Conservation (phyloP, 140 eudicot species). For the Stevia rebaudiana region DNA sequence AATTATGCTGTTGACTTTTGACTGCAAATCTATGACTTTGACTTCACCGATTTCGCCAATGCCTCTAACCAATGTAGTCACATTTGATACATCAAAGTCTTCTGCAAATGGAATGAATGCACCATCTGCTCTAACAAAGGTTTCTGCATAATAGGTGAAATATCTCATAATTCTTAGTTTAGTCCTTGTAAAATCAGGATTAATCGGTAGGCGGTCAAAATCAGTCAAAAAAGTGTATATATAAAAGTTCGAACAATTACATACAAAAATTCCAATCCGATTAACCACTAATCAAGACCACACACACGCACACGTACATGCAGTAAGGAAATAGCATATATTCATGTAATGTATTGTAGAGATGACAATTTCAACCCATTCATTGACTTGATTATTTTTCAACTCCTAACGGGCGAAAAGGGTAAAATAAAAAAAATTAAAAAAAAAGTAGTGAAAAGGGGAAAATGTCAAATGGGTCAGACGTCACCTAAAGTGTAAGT, state of each 20-base stretch:
- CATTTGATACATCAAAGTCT: conserved; percentile 54
- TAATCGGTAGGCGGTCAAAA: no score
- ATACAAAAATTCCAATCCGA: no score
- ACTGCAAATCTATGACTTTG: conserved; percentile 72
- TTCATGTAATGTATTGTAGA: not conserved
- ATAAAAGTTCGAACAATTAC: no score
- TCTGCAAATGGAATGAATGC: conserved; percentile 89
- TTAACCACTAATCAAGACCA: no score
- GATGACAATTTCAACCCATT: not conserved
- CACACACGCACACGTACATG: not conserved
- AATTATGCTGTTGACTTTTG: conserved; percentile 58
- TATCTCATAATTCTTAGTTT: conserved; percentile 16
- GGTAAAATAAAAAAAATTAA: not conserved
- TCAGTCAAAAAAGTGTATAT: no score
- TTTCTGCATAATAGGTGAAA: conserved; percentile 49
- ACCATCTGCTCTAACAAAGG: conserved; percentile 93
- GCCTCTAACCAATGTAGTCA: conserved; percentile 69
- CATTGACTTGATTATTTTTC: not conserved
- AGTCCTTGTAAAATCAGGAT: no score
- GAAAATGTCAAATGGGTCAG: not conserved
- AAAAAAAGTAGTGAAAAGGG: not conserved
- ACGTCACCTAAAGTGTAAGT: not conserved
- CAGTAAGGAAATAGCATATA: not conserved
- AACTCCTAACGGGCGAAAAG: not conserved
- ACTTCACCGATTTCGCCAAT: conserved; percentile 80